Conservation (phyloP, 768 basidiomycete genomes). For the Mycena latifolia region DNA sequence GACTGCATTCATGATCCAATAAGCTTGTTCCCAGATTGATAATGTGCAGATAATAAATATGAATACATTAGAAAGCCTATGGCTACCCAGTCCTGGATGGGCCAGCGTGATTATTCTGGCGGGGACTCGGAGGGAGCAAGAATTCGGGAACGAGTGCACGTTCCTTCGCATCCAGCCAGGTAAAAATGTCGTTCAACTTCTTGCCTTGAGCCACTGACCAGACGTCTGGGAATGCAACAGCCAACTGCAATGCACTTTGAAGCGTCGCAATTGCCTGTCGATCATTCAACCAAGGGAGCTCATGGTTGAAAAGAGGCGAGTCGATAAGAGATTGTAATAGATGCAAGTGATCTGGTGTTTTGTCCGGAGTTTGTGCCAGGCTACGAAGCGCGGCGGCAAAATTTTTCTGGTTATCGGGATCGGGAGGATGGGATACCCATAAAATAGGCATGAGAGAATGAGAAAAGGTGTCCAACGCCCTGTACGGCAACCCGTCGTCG, state of each 20-base stretch:
- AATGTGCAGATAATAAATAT: background rate
- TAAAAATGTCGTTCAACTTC: slow-evolving; percentile 25
- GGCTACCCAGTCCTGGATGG: background rate
- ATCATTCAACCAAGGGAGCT: slow-evolving; percentile 33
- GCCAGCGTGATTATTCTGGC: background rate
- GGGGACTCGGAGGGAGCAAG: background rate
- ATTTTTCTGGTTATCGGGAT: slow-evolving; percentile 18
- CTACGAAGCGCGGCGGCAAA: slow-evolving; percentile 25
- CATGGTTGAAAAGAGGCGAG: slow-evolving; percentile 21
- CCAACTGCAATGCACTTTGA: slow-evolving; percentile 3
- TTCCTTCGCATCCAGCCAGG: slow-evolving; percentile 31
- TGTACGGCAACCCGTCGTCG: slow-evolving; percentile 16
- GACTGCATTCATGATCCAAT: background rate
- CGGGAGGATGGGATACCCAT: slow-evolving; percentile 14
- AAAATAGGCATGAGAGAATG: slow-evolving; percentile 18
- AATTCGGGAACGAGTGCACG: background rate
- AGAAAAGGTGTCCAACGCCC: slow-evolving; percentile 17
- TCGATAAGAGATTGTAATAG: slow-evolving; percentile 16
- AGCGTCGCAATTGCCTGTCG: background rate
- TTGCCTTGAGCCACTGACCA: slow-evolving; percentile 4
- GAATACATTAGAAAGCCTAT: background rate
- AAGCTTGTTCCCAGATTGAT: background rate
- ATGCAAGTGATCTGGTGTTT: slow-evolving; percentile 3
- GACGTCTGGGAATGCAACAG: slow-evolving; percentile 2
- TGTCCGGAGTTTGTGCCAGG: slow-evolving; percentile 8